phyloP scores from a whole-genome alignment of 768 basidiomycete genomes.

The Lentinus tigrinus region DNA sequence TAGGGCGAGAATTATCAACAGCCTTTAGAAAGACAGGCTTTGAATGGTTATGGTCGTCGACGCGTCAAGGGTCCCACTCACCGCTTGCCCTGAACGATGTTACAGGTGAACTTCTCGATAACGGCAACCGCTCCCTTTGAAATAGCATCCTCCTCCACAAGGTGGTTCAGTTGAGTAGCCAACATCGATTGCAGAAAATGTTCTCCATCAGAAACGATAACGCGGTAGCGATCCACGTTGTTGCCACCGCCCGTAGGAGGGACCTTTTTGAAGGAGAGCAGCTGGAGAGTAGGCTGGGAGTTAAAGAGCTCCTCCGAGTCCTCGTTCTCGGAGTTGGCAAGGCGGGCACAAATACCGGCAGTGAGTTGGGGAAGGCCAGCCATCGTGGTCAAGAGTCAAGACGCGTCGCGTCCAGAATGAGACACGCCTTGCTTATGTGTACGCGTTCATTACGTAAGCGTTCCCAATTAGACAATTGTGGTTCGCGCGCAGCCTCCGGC shows the following conservation, averaged over 20 bases:
- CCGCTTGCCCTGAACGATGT: conserved; percentile 83
- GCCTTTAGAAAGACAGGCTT: conserved; percentile 40
- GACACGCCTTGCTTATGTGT: conserved; percentile 18
- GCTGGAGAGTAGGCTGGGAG: conserved; percentile 59
- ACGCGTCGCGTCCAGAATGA: conserved; percentile 9
- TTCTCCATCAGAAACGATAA: conserved; percentile 88
- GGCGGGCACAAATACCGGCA: conserved; percentile 51
- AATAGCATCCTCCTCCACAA: conserved; percentile 65
- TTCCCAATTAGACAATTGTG: neutral
- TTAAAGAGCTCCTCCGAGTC: conserved; percentile 33
- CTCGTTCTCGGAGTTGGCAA: conserved; percentile 44
- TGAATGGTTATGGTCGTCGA: neutral
- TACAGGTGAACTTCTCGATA: conserved; percentile 76
- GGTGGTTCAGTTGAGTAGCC: conserved; percentile 81
- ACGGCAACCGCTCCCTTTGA: conserved; percentile 66
- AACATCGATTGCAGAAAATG: conserved; percentile 93
- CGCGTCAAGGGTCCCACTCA: conserved; percentile 36
- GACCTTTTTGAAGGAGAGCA: conserved; percentile 84
- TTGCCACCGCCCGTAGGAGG: conserved; percentile 32
- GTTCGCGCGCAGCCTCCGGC: neutral
- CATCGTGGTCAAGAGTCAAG: conserved; percentile 31
- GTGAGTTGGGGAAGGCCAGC: conserved; percentile 46
- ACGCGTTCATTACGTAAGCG: conserved; percentile 23
- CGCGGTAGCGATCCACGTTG: conserved; percentile 59
- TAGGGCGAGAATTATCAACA: conserved; percentile 78